Evolutionary conservation across 1,284 basidiomycete species (phyloP), one percentile per base, ranked within the genome.

Genomic region (Sanghuangporus sanghuang): DNA sequence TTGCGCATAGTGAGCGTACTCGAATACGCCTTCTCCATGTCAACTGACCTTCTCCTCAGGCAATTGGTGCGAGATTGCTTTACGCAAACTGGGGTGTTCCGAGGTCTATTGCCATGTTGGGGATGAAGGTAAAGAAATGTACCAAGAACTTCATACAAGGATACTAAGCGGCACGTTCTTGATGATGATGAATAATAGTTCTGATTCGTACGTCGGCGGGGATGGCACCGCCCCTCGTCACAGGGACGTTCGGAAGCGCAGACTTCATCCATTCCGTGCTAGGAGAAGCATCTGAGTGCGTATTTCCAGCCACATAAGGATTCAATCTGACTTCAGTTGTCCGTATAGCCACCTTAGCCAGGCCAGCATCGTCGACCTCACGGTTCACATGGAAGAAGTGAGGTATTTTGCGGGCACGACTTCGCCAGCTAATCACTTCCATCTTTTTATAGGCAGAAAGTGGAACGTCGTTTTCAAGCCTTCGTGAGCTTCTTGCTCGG

Each of bases 31-130:
- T 18, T 55, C 1, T 38, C 12, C 36, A 14, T 27, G 7, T 7
- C 12, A 8, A 52, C 49, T n/a, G 9, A 52, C 7, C 16, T 7
- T 46, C 38, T 36, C 21, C 36, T 0, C n/a, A 61, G 59, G 59
- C 46, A 80, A 80, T 69, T 81, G 74, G 69, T 78, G 77, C 68
- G 78, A 80, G 68, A 70, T 79, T 6, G 76, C 78, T 1, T 74
- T 84, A 21, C 74, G 78, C 67, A 76, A 76, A 48, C 71, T 83
- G 59, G 82, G 82, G 6, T 72, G 81, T 69, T 68, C 73, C 21
- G 71, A 83, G 48, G 81, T 86, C 48, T 86, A 85, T 73, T 75
- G 79, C 14, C 84, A 86, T 71, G 83, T 85, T 59, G 84, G 84
- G 21, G 75, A 78, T 61, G 79, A 79, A 66, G 77, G 78, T 68